phyloP scores from a whole-genome alignment of 106 monocot species.

The Gastrodia elata region DNA sequence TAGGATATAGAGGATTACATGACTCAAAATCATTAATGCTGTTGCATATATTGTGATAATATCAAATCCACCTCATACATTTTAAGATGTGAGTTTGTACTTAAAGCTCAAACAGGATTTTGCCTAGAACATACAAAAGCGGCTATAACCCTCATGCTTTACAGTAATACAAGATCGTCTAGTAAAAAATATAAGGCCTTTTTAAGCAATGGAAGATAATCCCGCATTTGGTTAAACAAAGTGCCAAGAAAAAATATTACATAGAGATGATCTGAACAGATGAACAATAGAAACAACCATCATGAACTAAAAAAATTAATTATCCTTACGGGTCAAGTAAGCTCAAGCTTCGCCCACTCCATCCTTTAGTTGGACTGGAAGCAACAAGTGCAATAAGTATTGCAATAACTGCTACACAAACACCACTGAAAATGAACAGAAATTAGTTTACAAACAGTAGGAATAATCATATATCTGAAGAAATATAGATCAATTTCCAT shows the following conservation, averaged over 20 bases:
- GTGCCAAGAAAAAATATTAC: neutral
- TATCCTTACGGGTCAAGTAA: conserved; percentile 91
- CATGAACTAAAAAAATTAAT: conserved; percentile 2
- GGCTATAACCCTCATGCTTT: neutral
- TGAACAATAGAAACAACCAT: neutral
- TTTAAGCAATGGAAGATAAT: neutral
- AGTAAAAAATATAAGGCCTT: neutral
- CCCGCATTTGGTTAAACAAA: neutral
- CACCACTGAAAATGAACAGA: conserved; percentile 36
- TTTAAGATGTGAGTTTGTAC: neutral
- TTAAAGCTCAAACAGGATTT: neutral
- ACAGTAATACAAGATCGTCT: neutral
- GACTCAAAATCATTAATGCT: neutral
- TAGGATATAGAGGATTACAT: neutral
- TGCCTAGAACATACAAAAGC: neutral
- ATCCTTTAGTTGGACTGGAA: conserved; percentile 97
- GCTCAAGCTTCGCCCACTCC: conserved; percentile 99
- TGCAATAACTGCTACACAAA: conserved; percentile 66
- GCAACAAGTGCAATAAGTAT: conserved; percentile 87
- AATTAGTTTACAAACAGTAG: conserved; percentile 3
- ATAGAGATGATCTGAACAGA: neutral
- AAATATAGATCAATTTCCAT: neutral
- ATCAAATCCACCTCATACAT: neutral
- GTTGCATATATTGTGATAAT: neutral
- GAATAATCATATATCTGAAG: neutral